Evolutionary conservation across 345 rosid species (phyloP).

Genomic region (Ailanthus altissimus): DNA sequence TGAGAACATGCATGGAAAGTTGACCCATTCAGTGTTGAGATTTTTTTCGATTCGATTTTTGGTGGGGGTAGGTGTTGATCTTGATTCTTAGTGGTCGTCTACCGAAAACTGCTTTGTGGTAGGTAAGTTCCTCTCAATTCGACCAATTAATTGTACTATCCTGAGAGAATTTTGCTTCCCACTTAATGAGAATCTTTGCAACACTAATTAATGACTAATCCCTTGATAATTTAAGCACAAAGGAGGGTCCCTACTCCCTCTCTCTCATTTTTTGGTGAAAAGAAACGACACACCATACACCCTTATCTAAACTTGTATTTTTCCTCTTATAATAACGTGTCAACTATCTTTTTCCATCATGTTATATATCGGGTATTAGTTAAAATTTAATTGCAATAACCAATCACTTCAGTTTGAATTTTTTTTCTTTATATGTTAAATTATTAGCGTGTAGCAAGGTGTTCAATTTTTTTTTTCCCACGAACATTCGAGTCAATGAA

Average conservation of each 20-base stretch:
- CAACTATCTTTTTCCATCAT: no score
- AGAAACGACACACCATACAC: neutral
- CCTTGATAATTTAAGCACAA: neutral
- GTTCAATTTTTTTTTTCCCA: no score
- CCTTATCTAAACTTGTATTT: neutral
- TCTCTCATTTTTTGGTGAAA: neutral
- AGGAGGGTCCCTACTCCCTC: neutral
- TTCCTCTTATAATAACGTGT: no score
- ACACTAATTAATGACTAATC: neutral
- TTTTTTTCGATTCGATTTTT: neutral
- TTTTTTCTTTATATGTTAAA: no score
- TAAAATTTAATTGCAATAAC: no score
- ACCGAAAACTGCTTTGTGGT: neutral
- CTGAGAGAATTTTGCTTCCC: neutral
- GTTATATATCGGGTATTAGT: no score
- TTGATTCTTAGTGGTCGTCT: neutral
- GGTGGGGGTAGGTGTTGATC: conserved; percentile 16
- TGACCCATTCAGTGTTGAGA: no score
- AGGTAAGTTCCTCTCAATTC: neutral
- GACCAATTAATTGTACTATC: no score
- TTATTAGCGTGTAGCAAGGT: no score
- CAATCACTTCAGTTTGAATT: no score
- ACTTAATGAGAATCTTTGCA: neutral
- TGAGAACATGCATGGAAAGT: neutral
- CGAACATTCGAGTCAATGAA: no score